These are phyloP conservation scores for Rosa lucieae DNA, from an alignment of 306 rosid genomes.

Conservation along the genomic window DNA sequence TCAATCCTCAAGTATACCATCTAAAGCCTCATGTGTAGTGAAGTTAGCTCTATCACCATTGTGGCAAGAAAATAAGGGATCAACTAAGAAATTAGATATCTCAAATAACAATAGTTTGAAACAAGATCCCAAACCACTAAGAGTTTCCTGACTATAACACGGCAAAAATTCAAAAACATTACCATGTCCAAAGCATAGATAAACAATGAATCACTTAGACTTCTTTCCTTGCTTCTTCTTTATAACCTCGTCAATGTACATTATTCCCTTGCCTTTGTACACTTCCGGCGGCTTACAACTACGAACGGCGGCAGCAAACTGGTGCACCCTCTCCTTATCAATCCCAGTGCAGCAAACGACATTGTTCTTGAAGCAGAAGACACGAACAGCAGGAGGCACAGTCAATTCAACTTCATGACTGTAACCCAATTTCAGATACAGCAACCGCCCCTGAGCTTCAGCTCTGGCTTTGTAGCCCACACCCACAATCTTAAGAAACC, in stretches of 20 bases:
- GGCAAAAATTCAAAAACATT: neutral
- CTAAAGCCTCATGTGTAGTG: neutral
- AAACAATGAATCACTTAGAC: constrained; percentile 47
- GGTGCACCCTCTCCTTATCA: constrained; percentile 83
- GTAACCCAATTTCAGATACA: constrained; percentile 81
- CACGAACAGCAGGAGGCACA: constrained; percentile 80
- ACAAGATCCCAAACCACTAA: neutral
- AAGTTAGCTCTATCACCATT: neutral
- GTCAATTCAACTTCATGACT: constrained; percentile 84
- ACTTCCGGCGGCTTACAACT: constrained; percentile 87
- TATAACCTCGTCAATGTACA: constrained; percentile 78
- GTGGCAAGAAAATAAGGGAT: neutral
- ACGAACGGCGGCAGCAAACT: constrained; percentile 79
- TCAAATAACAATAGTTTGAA: neutral
- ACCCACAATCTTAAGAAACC: constrained; percentile 80
- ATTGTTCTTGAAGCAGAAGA: constrained; percentile 88
- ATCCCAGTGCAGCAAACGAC: constrained; percentile 90
- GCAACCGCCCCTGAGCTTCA: constrained; percentile 66
- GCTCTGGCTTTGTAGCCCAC: constrained; percentile 93
- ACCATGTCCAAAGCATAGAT: neutral
- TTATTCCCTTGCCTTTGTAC: constrained; percentile 91
- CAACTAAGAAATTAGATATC: neutral
- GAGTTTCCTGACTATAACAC: neutral
- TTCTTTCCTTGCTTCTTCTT: constrained; percentile 89
- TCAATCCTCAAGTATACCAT: neutral